These are phyloP conservation scores for Talaromyces islandicus DNA, from an alignment of 2,329 filamentous ascomycete genomes.

Conservation along the genomic window DNA sequence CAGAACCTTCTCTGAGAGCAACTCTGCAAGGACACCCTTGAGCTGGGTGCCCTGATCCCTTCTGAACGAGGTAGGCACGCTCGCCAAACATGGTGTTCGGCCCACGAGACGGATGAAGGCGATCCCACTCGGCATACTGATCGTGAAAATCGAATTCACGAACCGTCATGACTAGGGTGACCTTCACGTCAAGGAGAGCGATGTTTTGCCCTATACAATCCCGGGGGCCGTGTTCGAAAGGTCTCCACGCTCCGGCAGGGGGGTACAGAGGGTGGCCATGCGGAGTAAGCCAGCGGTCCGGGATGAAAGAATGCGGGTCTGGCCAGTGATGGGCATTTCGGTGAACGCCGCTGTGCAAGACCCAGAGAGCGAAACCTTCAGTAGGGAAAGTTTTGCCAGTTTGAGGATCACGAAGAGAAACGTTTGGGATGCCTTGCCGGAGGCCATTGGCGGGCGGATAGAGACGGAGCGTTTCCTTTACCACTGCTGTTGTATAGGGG, in stretches of 20 bases:
- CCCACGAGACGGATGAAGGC: background rate
- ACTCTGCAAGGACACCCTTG: background rate
- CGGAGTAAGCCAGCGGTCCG: slow-evolving; percentile 1
- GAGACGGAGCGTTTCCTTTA: slow-evolving; percentile 52
- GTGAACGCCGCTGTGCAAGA: background rate
- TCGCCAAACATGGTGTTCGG: background rate
- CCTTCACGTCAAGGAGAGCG: slow-evolving; percentile 37
- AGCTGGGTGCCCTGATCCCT: background rate
- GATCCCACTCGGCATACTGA: background rate
- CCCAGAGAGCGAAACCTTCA: background rate
- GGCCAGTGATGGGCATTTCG: background rate
- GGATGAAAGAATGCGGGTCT: background rate
- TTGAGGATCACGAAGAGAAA: background rate
- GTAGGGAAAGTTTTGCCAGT: background rate
- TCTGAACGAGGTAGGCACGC: background rate
- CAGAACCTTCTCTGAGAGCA: background rate
- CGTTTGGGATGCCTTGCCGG: background rate
- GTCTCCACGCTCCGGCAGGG: slow-evolving; percentile 36
- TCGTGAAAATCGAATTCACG: slow-evolving; percentile 19
- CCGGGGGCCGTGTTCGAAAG: slow-evolving; percentile 44
- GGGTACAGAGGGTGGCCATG: background rate
- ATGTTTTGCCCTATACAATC: slow-evolving; percentile 47
- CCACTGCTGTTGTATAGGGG: slow-evolving; percentile 48
- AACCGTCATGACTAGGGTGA: slow-evolving; percentile 19
- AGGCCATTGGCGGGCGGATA: slow-evolving; percentile 36